These are phyloP conservation scores for Aspergillus unguis DNA, from an alignment of 2,329 filamentous ascomycete species.

Conservation along the genomic window DNA sequence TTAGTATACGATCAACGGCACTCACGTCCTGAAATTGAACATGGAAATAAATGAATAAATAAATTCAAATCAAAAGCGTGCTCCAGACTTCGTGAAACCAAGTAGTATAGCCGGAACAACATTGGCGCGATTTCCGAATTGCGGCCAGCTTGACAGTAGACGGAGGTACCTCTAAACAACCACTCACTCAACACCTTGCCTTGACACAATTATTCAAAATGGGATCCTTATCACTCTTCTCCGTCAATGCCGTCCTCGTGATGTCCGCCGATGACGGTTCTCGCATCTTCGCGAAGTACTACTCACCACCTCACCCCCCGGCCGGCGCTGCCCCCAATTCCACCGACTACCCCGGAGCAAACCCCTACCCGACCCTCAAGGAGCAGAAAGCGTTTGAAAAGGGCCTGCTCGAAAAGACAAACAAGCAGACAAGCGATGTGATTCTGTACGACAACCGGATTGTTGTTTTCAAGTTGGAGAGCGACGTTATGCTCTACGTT, in stretches of 20 bases:
- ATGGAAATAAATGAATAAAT: background rate
- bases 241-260: conserved; percentile 73
- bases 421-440: conserved; percentile 92
- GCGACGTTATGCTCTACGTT: conserved; percentile 94
- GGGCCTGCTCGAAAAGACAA: conserved; percentile 89
- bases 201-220: conserved; percentile 46
- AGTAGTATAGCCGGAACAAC: conserved; percentile 25
- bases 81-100: background rate
- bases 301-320: conserved; percentile 66
- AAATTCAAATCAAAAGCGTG: background rate
- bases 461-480: conserved; percentile 96
- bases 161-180: conserved; percentile 4
- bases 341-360: conserved; percentile 60
- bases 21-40: too few relatives aligned
- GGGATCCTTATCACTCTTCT: conserved; percentile 73
- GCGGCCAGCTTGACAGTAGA: conserved; percentile 26
- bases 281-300: conserved; percentile 93
- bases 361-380: conserved; percentile 84
- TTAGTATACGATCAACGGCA: too few relatives aligned
- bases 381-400: conserved; percentile 97
- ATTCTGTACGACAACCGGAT: conserved; percentile 96
- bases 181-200: conserved; percentile 5
- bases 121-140: conserved; percentile 21
- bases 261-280: conserved; percentile 83
- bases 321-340: conserved; percentile 56